Base-by-base conservation (phyloP, 805 yeast genomes). In the Barnettozyma californica region DNA sequence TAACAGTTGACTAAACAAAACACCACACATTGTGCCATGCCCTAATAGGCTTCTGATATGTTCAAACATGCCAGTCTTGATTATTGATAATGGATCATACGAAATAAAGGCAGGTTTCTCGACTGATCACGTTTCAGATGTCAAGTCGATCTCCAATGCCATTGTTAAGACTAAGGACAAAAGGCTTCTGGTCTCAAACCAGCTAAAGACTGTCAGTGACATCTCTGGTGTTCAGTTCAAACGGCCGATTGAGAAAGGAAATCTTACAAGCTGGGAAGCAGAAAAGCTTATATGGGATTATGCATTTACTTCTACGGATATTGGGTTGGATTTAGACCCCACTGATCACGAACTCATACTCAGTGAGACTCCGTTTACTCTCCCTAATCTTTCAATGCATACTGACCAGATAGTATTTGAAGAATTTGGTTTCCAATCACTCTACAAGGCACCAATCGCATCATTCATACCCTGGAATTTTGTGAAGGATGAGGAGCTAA, bases 391-490 rank as follows among this genome's bases (percentile, higher is more conserved):
- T 29, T 86, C 95, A 34, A 81, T 81, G 56, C 86, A 86, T 64
- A 84, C 88, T 14, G 98, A 94, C 63, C 96, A 90, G 67, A 85
- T 94, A 0, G 77, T 94, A 0, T 92, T 95, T 68, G 99, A 94
- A 65, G 98, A 94, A 61, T 94, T 84, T 61, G 95, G 88, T 3
- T 86, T 94, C 60, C 74, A 74, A 13, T 76, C 80, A 29, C 76
- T 87, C 50, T 85, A 82, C 53, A 73, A 95, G 50, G 77, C 87
- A 20, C 78, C 86, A 0, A 74, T 80, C 0, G 81, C 77, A 2
- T 73, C 80, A 0, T 73, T 82, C 49, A 74, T 80, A 2, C 90
- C 91, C 2, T 87, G 89, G 82, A 70, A 74, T 44, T 67, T 68
- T 43, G 41, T 48, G 16, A 43, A 51, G 27, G 57, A 65, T 45